Evolutionary conservation across 805 yeast species (phyloP).

Genomic region (Candida ortonii): DNA sequence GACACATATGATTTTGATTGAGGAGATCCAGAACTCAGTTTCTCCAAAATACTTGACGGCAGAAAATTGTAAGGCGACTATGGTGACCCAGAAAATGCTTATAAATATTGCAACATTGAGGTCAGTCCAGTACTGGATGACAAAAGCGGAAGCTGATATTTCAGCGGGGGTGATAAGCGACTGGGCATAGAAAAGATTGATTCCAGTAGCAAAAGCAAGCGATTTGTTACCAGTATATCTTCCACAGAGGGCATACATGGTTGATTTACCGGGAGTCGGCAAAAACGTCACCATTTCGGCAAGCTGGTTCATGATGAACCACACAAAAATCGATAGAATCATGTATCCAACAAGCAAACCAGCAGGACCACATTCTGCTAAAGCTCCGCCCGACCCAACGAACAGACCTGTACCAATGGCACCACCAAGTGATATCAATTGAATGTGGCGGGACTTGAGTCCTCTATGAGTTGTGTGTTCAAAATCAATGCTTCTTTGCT

Average conservation of each 20-base stretch:
- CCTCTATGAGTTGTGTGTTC: conserved; percentile 34
- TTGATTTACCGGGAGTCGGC: conserved; percentile 63
- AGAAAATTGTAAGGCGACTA: conserved; percentile 45
- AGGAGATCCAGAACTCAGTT: conserved; percentile 64
- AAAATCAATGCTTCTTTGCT: not conserved
- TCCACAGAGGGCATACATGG: conserved; percentile 47
- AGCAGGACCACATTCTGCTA: conserved; percentile 34
- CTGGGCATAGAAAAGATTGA: conserved; percentile 44
- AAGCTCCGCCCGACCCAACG: conserved; percentile 43
- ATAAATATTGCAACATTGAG: conserved; percentile 62
- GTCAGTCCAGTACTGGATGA: conserved; percentile 59
- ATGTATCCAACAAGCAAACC: conserved; percentile 59
- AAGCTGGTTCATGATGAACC: conserved; percentile 59
- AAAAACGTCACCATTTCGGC: conserved; percentile 67
- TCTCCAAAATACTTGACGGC: conserved; percentile 53
- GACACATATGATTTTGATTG: conserved; percentile 62
- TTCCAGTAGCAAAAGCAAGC: conserved; percentile 58
- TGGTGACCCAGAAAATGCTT: conserved; percentile 47
- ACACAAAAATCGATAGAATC: conserved; percentile 61
- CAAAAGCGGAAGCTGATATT: conserved; percentile 62
- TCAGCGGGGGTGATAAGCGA: conserved; percentile 57
- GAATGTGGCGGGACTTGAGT: conserved; percentile 47
- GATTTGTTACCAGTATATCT: conserved; percentile 46
- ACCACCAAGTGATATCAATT: conserved; percentile 70
- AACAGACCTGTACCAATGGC: conserved; percentile 63